Evolutionary conservation across 2,329 filamentous ascomycete genomes (phyloP), one percentile per base, ranked within the genome.

Genomic region (Neofusicoccum ribis): DNA sequence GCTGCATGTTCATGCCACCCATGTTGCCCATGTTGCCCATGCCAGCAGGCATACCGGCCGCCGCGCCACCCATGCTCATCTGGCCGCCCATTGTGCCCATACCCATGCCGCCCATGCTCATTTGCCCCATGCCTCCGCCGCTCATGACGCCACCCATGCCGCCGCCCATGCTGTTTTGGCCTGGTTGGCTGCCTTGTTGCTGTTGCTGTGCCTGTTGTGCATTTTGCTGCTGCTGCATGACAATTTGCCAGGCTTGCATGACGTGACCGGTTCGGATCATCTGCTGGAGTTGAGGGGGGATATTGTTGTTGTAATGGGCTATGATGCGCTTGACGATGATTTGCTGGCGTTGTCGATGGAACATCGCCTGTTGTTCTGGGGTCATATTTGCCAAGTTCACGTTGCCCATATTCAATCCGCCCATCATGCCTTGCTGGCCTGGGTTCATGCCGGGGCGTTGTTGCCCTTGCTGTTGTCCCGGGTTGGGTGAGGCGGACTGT

Each of bases 281-380:
- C 9, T 75, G 71, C 36, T 75, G 37, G 47, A 76, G 70, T 51
- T 74, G 73, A 23, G 64, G 58, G n/a, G 70, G 68, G 41, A 71
- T 58, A 37, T 37, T 66, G 68, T 43, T 68, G 67, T 49, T 67
- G 14, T 65, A 67, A 6, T 67, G 67, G 39, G 64, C 51, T 34
- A 69, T 63, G 31, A 71, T 67, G 43, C 59, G 50, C 50, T 69
- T 68, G 58, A 71, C 68, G 14, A 64, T 62, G 51, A 65, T 67
- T 43, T 74, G 72, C 36, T 78, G 65, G 69, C 68, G 67, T 36
- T 67, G 50, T 11, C 51, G 34, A 5, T 39, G n/a, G n/a, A 46
- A 6, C 37, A 36, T 20, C 12, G 15, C 5, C 17, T 50, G 36
- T 14, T 54, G 64, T 14, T 62, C 46, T 2, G 56, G 46, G 8